These are phyloP conservation scores for Colletotrichum ledebouriae DNA, from an alignment of 2,329 filamentous ascomycete species.

Conservation along the genomic window DNA sequence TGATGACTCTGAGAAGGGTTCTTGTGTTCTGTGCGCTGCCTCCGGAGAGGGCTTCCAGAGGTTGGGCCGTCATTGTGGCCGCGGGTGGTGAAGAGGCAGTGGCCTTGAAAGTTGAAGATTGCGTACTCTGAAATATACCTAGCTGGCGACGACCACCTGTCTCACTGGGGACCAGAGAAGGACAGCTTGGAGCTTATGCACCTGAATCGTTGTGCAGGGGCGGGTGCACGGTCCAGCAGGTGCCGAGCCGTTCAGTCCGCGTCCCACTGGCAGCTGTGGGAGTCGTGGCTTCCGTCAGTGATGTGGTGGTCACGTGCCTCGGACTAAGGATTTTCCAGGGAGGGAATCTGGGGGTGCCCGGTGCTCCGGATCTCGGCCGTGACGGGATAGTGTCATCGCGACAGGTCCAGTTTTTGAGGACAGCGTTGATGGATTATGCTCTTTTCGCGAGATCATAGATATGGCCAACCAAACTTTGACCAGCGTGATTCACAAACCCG, in stretches of 20 bases:
- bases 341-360: slow-evolving; percentile 12
- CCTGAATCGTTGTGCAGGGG: slow-evolving; percentile 40
- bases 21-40: slow-evolving; percentile 86
- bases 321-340: slow-evolving; percentile 35
- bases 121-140: slow-evolving; percentile 31
- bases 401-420: too few species aligned
- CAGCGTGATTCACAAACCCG: too few species aligned
- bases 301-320: slow-evolving; percentile 29
- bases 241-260: slow-evolving; percentile 32
- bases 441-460: too few species aligned
- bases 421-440: too few species aligned
- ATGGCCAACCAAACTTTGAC: too few species aligned
- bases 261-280: slow-evolving; percentile 11
- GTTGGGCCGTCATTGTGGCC: slow-evolving; percentile 60
- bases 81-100: slow-evolving; percentile 45
- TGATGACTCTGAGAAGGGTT: slow-evolving; percentile 88
- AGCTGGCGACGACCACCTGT: slow-evolving; percentile 40
- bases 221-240: slow-evolving; percentile 33
- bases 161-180: slow-evolving; percentile 48
- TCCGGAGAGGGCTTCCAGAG: slow-evolving; percentile 74
- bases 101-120: slow-evolving; percentile 41
- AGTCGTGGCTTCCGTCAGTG: slow-evolving; percentile 25
- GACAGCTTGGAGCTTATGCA: slow-evolving; percentile 61
- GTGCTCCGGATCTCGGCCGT: slow-evolving; percentile 17
- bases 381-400: too few species aligned